phyloP scores from a whole-genome alignment of 1,284 basidiomycete species.

The Rhodotorula glutinis region DNA sequence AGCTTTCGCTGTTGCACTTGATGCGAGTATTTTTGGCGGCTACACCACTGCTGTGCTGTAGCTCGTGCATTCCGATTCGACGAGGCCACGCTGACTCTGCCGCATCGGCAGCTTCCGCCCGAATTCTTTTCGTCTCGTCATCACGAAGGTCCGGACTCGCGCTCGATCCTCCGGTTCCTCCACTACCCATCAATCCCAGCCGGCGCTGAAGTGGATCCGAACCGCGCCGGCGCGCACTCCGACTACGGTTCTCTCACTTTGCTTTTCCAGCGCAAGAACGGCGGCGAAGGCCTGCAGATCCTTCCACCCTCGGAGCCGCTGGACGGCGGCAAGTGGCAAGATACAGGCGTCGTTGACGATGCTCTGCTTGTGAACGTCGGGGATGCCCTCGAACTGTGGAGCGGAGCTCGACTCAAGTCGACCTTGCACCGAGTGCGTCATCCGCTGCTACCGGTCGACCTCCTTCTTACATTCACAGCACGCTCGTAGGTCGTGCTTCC shows the following conservation, averaged over 20 bases:
- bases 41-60: too few species aligned
- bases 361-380: conserved; percentile 38
- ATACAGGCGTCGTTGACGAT: conserved; percentile 23
- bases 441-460: too few species aligned
- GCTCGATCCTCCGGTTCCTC: conserved; percentile 35
- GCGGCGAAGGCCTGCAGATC: conserved; percentile 37
- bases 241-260: conserved; percentile 33
- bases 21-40: conserved; percentile 2
- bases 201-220: conserved; percentile 17
- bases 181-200: conserved; percentile 32
- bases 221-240: conserved; percentile 33
- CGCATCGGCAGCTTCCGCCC: conserved; percentile 11
- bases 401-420: conserved; percentile 33
- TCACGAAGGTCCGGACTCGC: conserved; percentile 5
- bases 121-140: conserved; percentile 28
- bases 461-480: not conserved
- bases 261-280: conserved; percentile 28
- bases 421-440: conserved; percentile 31
- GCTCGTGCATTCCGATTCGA: too few species aligned
- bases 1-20: conserved; percentile 32
- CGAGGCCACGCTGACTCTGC: too few species aligned
- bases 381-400: conserved; percentile 22
- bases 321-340: conserved; percentile 22
- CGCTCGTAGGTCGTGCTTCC: conserved; percentile 24
- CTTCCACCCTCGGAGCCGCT: conserved; percentile 25